A percentile compares a stretch with the other conserved stretches of the same genome.
phyloP scores from a whole-genome alignment of 306 rosid genomes.

The Dalbergia cultrata region DNA sequence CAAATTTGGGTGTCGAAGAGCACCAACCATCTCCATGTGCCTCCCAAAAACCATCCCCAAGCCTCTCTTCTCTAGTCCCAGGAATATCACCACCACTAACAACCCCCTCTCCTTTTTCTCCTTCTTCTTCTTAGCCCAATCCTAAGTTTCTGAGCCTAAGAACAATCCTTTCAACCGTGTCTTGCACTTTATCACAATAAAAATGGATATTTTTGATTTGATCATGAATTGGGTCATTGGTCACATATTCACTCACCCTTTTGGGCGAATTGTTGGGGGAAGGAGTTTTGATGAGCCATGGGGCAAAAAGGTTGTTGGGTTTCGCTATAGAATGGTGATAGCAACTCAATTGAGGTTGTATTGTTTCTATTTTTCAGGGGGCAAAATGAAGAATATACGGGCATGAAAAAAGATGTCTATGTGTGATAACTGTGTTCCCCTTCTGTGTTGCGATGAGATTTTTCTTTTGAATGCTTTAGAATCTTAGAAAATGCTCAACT shows the following conservation, averaged over 20 bases:
- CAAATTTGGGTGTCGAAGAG: too few species aligned
- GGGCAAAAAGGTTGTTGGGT: conserved; percentile 55
- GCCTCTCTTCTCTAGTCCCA: conserved; percentile 77
- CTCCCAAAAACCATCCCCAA: conserved; percentile 55
- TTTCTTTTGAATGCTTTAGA: too few species aligned
- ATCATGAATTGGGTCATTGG: conserved; percentile 35
- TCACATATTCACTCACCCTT: conserved; percentile 40
- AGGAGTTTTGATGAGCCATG: conserved; percentile 78
- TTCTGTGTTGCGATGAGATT: too few species aligned
- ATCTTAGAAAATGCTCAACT: too few species aligned
- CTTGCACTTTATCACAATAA: conserved; percentile 56
- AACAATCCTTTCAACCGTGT: conserved; percentile 80
- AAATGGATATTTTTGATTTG: conserved; percentile 41
- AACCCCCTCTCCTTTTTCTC: conserved; percentile 27
- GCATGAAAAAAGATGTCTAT: too few species aligned
- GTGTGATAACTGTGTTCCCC: too few species aligned
- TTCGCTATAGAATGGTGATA: neutral
- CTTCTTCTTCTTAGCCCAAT: conserved; percentile 65
- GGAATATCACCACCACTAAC: conserved; percentile 35
- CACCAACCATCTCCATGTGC: too few species aligned
- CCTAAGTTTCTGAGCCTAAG: conserved; percentile 81
- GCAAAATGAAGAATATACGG: too few species aligned
- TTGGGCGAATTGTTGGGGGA: conserved; percentile 46
- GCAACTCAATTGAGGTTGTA: too few species aligned
- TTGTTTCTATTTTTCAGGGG: too few species aligned